Conservation (phyloP, 495 filamentous ascomycete genomes). For the Tuber brumale region DNA sequence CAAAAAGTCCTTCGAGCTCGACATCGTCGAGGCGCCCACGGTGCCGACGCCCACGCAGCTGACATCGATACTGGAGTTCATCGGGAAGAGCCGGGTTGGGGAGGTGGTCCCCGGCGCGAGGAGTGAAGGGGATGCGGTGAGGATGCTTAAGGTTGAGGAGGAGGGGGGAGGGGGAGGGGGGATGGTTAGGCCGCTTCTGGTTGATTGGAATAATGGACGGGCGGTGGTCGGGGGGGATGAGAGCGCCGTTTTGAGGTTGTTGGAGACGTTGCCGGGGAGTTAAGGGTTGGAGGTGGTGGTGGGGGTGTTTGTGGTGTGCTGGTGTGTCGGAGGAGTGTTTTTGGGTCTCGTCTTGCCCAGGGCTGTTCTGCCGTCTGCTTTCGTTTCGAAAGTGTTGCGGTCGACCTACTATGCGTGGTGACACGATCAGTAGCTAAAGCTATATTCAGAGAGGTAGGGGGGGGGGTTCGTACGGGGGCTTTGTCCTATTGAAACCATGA, state of each 20-base stretch:
- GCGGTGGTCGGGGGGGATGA: conserved; percentile 45
- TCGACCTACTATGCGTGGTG: neutral
- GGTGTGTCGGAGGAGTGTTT: neutral
- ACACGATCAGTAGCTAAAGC: neutral
- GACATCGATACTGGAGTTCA: conserved; percentile 78
- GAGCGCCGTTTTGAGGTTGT: conserved; percentile 26
- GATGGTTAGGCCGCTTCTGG: conserved; percentile 71
- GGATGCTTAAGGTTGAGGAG: conserved; percentile 52
- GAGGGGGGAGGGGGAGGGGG: conserved; percentile 45
- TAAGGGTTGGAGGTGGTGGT: neutral
- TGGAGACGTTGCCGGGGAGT: conserved; percentile 34
- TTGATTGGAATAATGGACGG: conserved; percentile 90
- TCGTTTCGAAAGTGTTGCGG: neutral
- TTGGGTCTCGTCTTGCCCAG: neutral
- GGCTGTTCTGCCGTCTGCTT: neutral
- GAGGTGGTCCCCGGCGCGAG: conserved; percentile 65
- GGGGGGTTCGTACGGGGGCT: neutral
- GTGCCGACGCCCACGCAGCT: conserved; percentile 76
- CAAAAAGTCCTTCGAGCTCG: conserved; percentile 64
- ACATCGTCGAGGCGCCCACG: conserved; percentile 63
- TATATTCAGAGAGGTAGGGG: neutral
- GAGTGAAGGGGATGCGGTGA: conserved; percentile 67
- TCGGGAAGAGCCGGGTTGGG: conserved; percentile 52
- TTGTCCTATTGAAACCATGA: neutral
- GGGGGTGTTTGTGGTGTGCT: neutral